Base-by-base conservation (phyloP, 2,329 filamentous ascomycete genomes). In the Ophidiomyces ophidiicola region DNA sequence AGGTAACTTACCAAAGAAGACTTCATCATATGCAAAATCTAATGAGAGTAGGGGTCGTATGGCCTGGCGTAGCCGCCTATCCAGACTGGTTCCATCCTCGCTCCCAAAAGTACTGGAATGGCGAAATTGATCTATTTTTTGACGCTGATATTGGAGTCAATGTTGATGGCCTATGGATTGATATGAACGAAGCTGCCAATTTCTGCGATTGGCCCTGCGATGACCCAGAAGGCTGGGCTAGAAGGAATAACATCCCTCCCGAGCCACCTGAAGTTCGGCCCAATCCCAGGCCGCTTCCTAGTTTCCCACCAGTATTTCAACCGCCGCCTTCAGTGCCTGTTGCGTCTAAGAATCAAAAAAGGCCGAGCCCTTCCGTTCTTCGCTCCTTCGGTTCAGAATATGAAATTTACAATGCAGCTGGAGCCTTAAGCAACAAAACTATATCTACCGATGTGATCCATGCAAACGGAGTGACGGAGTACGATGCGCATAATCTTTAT, bases 141-240 rank as follows among this genome's bases (percentile, higher is more conserved):
- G 56, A 68, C 41, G 58, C 69, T 0, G 64, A 73, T 0, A 67
- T 58, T 2, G 80, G 79, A 15, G 66, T 84, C 11, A 71, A 83
- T 46, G 76, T 84, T 36, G 80, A 84, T 45, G 80, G 70, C 0
- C 61, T 83, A 3, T 83, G 78, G 76, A 79, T 80, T 48, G 78
- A 81, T 48, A 70, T 77, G 67, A 71, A 70, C 46, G 68, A 72
- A 48, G 58, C 57, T 3, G 58, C 58, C 3, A 62, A 58, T 48
- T 57, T 65, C 11, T 70, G 67, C 53, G 58, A 58, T 44, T 70
- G 67, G 48, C 66, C 68, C 10, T 71, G 68, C 48, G 58, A 61
- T 36, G 53, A 70, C 44, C 63, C 66, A 0, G 58, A 59, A n/a
- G 50, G 71, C 25, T 78, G 76, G 60, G 48, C 48, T 7, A 46